Conservation (phyloP, 108 stramenopile genomes). For the Cylindrotheca closterium region DNA sequence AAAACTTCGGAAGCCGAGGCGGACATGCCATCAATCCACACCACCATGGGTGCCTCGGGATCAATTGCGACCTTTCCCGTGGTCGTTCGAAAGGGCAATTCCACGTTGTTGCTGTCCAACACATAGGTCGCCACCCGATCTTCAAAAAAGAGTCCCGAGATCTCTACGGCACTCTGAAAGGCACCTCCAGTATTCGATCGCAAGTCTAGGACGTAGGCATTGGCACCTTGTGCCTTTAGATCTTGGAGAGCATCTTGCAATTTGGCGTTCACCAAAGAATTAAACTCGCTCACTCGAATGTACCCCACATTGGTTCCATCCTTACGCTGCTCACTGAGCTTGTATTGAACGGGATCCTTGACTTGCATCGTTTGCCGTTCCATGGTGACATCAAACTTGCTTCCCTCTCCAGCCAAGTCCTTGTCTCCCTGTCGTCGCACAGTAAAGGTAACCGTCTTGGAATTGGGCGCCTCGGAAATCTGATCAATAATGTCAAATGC, state of each 20-base stretch:
- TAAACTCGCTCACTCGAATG: conserved; percentile 87
- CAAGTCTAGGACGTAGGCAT: conserved; percentile 87
- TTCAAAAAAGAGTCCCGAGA: conserved; percentile 85
- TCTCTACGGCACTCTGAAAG: conserved; percentile 92
- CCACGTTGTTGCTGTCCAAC: conserved; percentile 68
- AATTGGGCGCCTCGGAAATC: conserved; percentile 74
- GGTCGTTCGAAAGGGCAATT: conserved; percentile 68
- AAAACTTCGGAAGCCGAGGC: conserved; percentile 92
- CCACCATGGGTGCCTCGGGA: conserved; percentile 52
- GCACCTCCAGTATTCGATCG: conserved; percentile 92
- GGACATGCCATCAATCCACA: conserved; percentile 80
- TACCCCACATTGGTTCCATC: conserved; percentile 90
- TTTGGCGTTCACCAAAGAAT: conserved; percentile 71
- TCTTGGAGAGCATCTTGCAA: conserved; percentile 72
- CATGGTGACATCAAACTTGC: conserved; percentile 51
- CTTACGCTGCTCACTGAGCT: conserved; percentile 57
- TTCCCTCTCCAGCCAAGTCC: conserved; percentile 10
- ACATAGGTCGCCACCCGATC: conserved; percentile 83
- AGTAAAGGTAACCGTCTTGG: conserved; percentile 63
- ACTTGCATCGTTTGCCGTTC: conserved; percentile 53
- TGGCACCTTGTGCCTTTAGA: conserved; percentile 70
- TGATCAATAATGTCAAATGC: conserved; percentile 90
- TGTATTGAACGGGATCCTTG: conserved; percentile 66
- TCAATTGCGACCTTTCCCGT: conserved; percentile 46
- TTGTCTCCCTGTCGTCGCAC: conserved; percentile 33